Percentiles rank a stretch among this genome's conserved stretches.
Conservation (phyloP, 192 early-diverging fungal species). For the Dissophora globulifera region DNA sequence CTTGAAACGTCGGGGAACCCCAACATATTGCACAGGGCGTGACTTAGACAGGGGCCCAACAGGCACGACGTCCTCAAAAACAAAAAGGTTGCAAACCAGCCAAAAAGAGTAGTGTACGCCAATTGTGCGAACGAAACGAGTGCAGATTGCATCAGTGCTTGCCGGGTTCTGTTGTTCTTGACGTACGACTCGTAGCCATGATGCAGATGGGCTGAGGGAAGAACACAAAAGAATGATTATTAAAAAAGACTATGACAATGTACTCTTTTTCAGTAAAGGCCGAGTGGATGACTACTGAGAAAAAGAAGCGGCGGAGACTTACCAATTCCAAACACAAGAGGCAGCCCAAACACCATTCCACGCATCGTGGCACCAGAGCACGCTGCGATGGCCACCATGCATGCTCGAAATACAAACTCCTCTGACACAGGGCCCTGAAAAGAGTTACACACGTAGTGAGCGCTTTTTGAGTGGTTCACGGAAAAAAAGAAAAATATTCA, state of each 20-base stretch:
- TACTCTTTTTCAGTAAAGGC: too few species aligned
- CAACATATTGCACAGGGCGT: slow-evolving; percentile 80
- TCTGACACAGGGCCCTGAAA: slow-evolving; percentile 75
- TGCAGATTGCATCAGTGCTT: slow-evolving; percentile 53
- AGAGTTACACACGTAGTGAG: too few species aligned
- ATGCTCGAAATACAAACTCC: slow-evolving; percentile 79
- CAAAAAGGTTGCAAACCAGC: slow-evolving; percentile 78
- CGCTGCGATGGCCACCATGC: slow-evolving; percentile 67
- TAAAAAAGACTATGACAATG: too few species aligned
- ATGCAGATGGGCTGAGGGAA: slow-evolving; percentile 70
- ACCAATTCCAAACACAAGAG: slow-evolving; percentile 83
- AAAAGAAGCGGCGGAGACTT: slow-evolving; percentile 3
- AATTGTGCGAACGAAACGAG: slow-evolving; percentile 67
- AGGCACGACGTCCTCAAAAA: slow-evolving; percentile 70
- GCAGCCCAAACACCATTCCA: slow-evolving; percentile 63
- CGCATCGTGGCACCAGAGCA: slow-evolving; percentile 48
- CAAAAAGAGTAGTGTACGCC: slow-evolving; percentile 80
- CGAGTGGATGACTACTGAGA: not conserved
- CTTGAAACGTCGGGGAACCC: slow-evolving; percentile 73
- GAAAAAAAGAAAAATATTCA: too few species aligned
- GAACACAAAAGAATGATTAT: not conserved
- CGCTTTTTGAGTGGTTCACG: too few species aligned
- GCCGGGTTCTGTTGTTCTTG: slow-evolving; percentile 43
- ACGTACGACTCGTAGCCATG: slow-evolving; percentile 69
- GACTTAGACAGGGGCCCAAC: slow-evolving; percentile 62